Evolutionary conservation across 345 rosid genomes (phyloP).

Genomic region (Raphanus raphanistrum): DNA sequence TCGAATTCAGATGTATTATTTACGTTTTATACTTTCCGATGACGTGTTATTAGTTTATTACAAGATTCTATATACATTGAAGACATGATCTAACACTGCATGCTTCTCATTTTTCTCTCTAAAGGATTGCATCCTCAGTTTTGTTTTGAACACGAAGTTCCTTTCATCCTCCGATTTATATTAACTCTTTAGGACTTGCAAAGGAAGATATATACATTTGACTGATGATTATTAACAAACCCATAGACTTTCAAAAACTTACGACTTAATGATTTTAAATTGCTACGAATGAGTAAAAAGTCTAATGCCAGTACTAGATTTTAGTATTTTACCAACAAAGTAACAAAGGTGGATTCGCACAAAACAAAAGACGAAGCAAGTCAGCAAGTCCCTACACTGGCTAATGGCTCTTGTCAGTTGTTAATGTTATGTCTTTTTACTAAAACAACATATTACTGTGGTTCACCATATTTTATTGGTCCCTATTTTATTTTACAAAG

Average conservation of each 20-base stretch:
- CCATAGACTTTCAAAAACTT: neutral
- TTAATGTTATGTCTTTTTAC: neutral
- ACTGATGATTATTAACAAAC: neutral
- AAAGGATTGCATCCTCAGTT: neutral
- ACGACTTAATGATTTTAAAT: neutral
- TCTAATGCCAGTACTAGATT: constrained; percentile 2
- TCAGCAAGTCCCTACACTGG: neutral
- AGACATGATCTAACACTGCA: neutral
- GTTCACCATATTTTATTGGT: neutral
- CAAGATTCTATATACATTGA: neutral
- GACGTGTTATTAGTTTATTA: neutral
- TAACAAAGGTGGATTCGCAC: constrained; percentile 8
- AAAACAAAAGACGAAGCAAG: constrained; percentile 20
- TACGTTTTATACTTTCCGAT: neutral
- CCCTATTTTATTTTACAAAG: neutral
- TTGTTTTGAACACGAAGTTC: neutral
- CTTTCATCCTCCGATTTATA: neutral
- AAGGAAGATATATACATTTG: neutral
- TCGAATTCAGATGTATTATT: neutral
- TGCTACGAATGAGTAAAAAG: neutral
- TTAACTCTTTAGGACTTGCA: neutral
- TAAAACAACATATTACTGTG: neutral
- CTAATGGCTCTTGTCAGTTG: constrained; percentile 4
- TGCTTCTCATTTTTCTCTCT: neutral
- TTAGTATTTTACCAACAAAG: neutral